Evolutionary conservation across 2,329 filamentous ascomycete species (phyloP).

Genomic region (Venturia pyrina): DNA sequence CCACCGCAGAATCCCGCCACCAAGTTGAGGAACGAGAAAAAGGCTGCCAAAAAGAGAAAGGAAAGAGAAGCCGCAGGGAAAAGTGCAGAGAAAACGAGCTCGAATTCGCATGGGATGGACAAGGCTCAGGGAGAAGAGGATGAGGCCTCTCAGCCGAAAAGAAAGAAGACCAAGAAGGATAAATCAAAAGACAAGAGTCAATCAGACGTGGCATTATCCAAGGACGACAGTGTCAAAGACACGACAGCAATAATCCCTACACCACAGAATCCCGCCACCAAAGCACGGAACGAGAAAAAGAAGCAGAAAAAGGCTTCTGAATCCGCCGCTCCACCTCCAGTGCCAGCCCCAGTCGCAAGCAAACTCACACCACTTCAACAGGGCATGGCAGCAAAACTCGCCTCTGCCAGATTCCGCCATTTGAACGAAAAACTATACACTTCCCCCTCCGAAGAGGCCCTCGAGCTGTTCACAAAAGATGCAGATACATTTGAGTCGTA

Average conservation of each 20-base stretch:
- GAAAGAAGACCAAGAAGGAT: constrained; percentile 26
- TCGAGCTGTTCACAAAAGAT: constrained; percentile 69
- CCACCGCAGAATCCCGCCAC: constrained; percentile 5
- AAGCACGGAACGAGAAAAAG: constrained; percentile 16
- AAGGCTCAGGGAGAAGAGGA: constrained; percentile 17
- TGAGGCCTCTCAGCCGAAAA: constrained; percentile 20
- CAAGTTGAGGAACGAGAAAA: constrained; percentile 15
- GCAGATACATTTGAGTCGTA: constrained; percentile 96
- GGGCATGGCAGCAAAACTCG: constrained; percentile 88
- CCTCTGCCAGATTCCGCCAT: constrained; percentile 92
- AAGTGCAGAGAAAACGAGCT: constrained; percentile 16
- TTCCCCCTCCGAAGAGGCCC: constrained; percentile 72
- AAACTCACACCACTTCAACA: constrained; percentile 88
- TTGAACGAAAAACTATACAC: constrained; percentile 97
- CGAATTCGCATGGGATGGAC: constrained; percentile 17
- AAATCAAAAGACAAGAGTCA: constrained; percentile 27
- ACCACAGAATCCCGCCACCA: constrained; percentile 10
- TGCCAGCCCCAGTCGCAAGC: constrained; percentile 20
- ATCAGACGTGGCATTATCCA: constrained; percentile 26
- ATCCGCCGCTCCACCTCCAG: constrained; percentile 32
- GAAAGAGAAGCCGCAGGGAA: constrained; percentile 20
- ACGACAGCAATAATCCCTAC: background rate
- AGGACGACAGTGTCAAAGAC: constrained; percentile 17
- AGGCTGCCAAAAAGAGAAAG: constrained; percentile 18
- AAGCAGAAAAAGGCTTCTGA: constrained; percentile 17